These are phyloP conservation scores for Pichia sp. DNA, from an alignment of 1,139 yeast species.

Conservation along the genomic window DNA sequence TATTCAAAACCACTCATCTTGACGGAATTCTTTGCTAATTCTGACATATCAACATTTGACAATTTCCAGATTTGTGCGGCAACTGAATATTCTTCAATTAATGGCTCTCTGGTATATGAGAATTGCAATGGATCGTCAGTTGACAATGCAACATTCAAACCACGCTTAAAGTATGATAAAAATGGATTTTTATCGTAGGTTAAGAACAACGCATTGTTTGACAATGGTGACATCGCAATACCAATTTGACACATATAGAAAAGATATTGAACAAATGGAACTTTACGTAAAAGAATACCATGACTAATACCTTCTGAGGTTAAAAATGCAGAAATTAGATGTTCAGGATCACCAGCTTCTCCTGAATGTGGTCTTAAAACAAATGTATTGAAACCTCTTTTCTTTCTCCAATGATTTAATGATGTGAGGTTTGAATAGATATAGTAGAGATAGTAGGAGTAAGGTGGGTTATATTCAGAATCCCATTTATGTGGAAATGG, in stretches of 20 bases:
- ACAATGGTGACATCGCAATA: conserved; percentile 97
- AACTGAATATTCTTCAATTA: conserved; percentile 93
- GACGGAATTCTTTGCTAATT: conserved; percentile 76
- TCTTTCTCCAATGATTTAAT: conserved; percentile 73
- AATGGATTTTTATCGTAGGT: conserved; percentile 95
- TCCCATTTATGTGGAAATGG: conserved; percentile 85
- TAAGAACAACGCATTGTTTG: conserved; percentile 91
- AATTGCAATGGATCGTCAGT: conserved; percentile 94
- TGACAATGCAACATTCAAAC: conserved; percentile 86
- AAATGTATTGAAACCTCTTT: conserved; percentile 75
- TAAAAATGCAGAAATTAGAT: conserved; percentile 81
- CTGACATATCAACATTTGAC: conserved; percentile 95
- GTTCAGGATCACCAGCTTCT: conserved; percentile 99
- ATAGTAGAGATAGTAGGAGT: conserved; percentile 88
- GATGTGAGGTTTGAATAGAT: conserved; percentile 79
- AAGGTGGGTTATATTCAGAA: conserved; percentile 81
- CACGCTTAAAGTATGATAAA: conserved; percentile 81
- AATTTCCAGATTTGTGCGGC: conserved; percentile 96
- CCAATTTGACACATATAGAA: conserved; percentile 93
- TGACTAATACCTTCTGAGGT: conserved; percentile 92
- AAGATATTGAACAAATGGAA: conserved; percentile 89
- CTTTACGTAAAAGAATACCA: conserved; percentile 85
- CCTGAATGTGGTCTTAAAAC: conserved; percentile 97
- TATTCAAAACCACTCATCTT: conserved; percentile 90
- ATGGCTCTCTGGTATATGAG: conserved; percentile 94